Base-by-base conservation (phyloP, 129 eudicot species). In the Arctium lappa region DNA sequence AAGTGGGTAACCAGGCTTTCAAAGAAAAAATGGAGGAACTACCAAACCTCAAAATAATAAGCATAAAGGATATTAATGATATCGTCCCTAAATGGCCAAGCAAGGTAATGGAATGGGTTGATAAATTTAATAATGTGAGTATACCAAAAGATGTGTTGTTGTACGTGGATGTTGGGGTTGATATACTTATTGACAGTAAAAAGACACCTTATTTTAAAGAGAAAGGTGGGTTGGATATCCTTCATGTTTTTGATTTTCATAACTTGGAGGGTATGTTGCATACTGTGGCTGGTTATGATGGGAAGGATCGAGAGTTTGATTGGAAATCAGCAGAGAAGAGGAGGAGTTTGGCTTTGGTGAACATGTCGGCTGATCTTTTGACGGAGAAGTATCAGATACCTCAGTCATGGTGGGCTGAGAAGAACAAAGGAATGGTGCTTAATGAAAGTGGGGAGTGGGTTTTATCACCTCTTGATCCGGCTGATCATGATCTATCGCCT, bases 71-170 rank as follows among this genome's bases (percentile, higher is more conserved):
- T 12, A 32, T 8, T 6, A 60, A 71, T 0, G 87, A 84, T 31
- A 39, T 84, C 2, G 22, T 84, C 53, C 84, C 87, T 8, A 76
- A 60, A 30, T 84, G 87, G 87, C 87, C 87, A 11, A 78, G 80
- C 37, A 84, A 74, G 79, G 31, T 79, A 31, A 1, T 74, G 15
- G 66, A 84, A 72, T 22, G 27, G 27, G 27, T 22, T 22, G 27
- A 22, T 22, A 22, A 22, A 22, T 22, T 22, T 22, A 22, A 22
- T 22, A 22, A 22, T 22, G 27, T 6, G n/a, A 60, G 0, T 32
- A 16, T 84, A 22, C 87, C 84, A 12, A 73, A 77, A 50, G 84
- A 31, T 3, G 44, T 84, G 56, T 4, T 79, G 6, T 75, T 6
- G 33, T 84, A 79, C 12, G 84, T 78, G 29, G 80, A 79, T 73